Conservation (phyloP, 768 basidiomycete genomes). For the Amyloporia xantha region DNA sequence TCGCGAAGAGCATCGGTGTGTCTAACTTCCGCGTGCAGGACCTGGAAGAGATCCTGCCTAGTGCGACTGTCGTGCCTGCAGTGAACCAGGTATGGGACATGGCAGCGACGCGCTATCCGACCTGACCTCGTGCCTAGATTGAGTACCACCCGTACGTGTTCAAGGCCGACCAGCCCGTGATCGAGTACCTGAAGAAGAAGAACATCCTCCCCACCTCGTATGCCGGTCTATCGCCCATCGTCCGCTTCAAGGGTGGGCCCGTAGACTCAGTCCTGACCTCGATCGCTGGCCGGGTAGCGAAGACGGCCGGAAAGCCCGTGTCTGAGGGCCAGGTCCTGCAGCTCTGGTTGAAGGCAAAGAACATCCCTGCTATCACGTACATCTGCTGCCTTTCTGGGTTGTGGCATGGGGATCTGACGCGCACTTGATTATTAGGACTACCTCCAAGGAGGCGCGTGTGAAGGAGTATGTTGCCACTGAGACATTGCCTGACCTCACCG, state of each 20-base stretch:
- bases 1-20: slow-evolving; percentile 39
- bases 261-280: slow-evolving; percentile 31
- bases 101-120: background rate
- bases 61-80: slow-evolving; percentile 39
- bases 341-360: slow-evolving; percentile 27
- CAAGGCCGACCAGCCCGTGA: slow-evolving; percentile 31
- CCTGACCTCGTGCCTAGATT: slow-evolving; percentile 25
- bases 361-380: slow-evolving; percentile 28
- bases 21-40: slow-evolving; percentile 45
- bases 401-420: background rate
- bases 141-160: slow-evolving; percentile 51
- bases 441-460: slow-evolving; percentile 35
- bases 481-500: slow-evolving; percentile 30
- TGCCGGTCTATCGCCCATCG: slow-evolving; percentile 34
- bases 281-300: slow-evolving; percentile 22
- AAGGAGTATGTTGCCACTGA: slow-evolving; percentile 41
- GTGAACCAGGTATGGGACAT: slow-evolving; percentile 46
- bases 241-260: slow-evolving; percentile 30
- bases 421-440: slow-evolving; percentile 25
- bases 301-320: slow-evolving; percentile 18
- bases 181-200: slow-evolving; percentile 30
- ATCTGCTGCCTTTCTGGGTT: slow-evolving; percentile 6
- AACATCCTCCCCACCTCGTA: slow-evolving; percentile 35
- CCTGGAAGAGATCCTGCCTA: slow-evolving; percentile 37
- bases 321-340: slow-evolving; percentile 25